Evolutionary conservation across 2,329 filamentous ascomycete genomes (phyloP).

Genomic region (Aspergillus sp.): DNA sequence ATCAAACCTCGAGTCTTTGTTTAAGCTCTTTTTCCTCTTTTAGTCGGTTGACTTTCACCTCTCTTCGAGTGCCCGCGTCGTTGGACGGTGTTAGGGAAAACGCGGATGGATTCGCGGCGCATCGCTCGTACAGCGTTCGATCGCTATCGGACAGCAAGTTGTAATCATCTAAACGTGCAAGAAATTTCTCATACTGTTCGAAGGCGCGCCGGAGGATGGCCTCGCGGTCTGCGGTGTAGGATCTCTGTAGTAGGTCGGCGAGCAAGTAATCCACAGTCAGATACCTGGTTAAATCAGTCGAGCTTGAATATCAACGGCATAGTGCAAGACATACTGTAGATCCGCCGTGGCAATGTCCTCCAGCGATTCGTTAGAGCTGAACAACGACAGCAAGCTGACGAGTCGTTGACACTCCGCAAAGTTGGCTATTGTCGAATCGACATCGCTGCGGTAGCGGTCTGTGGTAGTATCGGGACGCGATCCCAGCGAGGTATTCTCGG

Average conservation of each 20-base stretch:
- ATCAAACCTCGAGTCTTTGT: slow-evolving; percentile 61
- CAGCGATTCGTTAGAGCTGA: slow-evolving; percentile 79
- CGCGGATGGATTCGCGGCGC: slow-evolving; percentile 58
- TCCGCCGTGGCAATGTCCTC: slow-evolving; percentile 83
- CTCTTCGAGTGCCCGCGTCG: slow-evolving; percentile 60
- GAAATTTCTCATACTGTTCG: slow-evolving; percentile 65
- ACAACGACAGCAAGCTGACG: slow-evolving; percentile 64
- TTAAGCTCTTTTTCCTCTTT: slow-evolving; percentile 78
- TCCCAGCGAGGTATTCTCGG: slow-evolving; percentile 50
- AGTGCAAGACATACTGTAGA: slow-evolving; percentile 51
- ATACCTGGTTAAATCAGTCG: slow-evolving; percentile 43
- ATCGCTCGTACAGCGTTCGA: slow-evolving; percentile 60
- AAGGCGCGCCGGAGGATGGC: slow-evolving; percentile 54
- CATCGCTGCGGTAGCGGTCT: slow-evolving; percentile 56
- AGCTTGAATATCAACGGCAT: neutral
- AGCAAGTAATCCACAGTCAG: slow-evolving; percentile 68
- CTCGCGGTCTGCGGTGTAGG: slow-evolving; percentile 55
- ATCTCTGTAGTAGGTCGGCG: slow-evolving; percentile 66
- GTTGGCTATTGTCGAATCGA: slow-evolving; percentile 56
- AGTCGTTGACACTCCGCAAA: slow-evolving; percentile 66
- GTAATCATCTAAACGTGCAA: slow-evolving; percentile 70
- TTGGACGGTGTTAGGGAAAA: slow-evolving; percentile 63
- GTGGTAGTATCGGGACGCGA: slow-evolving; percentile 56
- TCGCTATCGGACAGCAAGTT: slow-evolving; percentile 58
- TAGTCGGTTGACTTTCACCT: slow-evolving; percentile 79